Conservation (phyloP, 2,329 filamentous ascomycete genomes). For the Aspergillus versicolor region DNA sequence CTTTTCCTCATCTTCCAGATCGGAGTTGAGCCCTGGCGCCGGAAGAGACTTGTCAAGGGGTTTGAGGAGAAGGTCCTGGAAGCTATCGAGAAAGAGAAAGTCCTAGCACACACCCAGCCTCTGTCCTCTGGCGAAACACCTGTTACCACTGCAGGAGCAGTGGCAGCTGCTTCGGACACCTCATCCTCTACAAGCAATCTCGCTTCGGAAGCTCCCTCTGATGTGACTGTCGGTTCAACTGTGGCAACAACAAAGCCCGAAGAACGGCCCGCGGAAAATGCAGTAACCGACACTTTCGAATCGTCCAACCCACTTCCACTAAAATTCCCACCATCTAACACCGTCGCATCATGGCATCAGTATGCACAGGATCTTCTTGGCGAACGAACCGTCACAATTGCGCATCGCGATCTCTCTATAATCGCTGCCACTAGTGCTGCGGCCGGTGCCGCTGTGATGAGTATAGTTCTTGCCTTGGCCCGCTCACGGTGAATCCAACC, state of each 20-base stretch:
- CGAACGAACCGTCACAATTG: conserved; percentile 61
- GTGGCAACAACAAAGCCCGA: background rate
- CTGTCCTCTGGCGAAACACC: conserved; percentile 1
- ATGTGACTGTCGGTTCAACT: background rate
- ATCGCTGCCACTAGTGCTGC: conserved; percentile 66
- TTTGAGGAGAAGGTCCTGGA: conserved; percentile 75
- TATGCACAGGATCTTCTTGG: conserved; percentile 62
- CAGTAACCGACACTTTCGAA: conserved; percentile 10
- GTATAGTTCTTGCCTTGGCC: conserved; percentile 52
- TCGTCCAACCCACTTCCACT: conserved; percentile 25
- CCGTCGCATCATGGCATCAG: conserved; percentile 49
- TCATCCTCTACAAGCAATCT: background rate
- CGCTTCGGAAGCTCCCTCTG: background rate
- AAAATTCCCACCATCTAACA: conserved; percentile 24
- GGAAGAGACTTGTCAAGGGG: conserved; percentile 74
- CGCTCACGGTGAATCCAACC: conserved; percentile 39
- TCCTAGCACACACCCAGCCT: conserved; percentile 17
- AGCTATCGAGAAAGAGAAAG: conserved; percentile 68
- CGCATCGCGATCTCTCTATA: conserved; percentile 70
- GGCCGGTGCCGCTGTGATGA: conserved; percentile 63
- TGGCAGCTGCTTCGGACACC: background rate
- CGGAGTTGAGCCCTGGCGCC: conserved; percentile 88
- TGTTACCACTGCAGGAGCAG: background rate
- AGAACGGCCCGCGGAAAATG: background rate
- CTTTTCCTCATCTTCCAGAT: conserved; percentile 84